Evolutionary conservation across 164 flowering plant genomes (phyloP), one percentile per base, ranked within the genome.

Genomic region (Akebia trifoliata): DNA sequence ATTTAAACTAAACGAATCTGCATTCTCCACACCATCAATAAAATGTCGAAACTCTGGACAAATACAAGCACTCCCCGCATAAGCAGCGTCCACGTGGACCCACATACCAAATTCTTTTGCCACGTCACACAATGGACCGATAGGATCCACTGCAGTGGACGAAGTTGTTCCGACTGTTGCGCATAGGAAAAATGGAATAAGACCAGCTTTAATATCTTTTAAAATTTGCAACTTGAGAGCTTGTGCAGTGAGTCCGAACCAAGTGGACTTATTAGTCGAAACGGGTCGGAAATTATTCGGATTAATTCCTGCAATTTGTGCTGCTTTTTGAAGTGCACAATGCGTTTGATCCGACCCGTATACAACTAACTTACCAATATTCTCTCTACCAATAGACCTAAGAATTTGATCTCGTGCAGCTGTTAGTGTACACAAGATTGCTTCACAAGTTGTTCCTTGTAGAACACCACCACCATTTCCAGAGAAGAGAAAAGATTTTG

Each of bases 381-480:
- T 58, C 2, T 69, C 72, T n/a, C 64, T 46, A 0, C 85, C 86
- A 2, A 72, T 50, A 4, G 31, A 15, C 29, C 32, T 58, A n/a
- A 86, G 35, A 25, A 49, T 29, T 24, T 57, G 40, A 37, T 86
- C 93, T 26, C 93, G 57, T 0, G 89, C 76, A 0, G 93, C 87
- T 0, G 58, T 51, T 6, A 85, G 37, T 1, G 81, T 76, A 34
- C 77, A 73, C 28, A 85, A 30, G 6, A 83, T 69, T 46, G 85
- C 83, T 37, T 86, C 90, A 57, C 86, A 72, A 1, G 89, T 78
- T 2, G 85, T 85, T 4, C 85, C 89, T 26, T 79, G 84, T 1
- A 87, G 9, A 1, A 87, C 91, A 4, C 95, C 88, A 0, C 95
- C 95, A 9, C 94, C 94, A 2, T 53, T 57, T 10, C 83, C 83